Base-by-base conservation (phyloP, 1,284 basidiomycete genomes). In the Pyrrhoderma lamaoense region DNA sequence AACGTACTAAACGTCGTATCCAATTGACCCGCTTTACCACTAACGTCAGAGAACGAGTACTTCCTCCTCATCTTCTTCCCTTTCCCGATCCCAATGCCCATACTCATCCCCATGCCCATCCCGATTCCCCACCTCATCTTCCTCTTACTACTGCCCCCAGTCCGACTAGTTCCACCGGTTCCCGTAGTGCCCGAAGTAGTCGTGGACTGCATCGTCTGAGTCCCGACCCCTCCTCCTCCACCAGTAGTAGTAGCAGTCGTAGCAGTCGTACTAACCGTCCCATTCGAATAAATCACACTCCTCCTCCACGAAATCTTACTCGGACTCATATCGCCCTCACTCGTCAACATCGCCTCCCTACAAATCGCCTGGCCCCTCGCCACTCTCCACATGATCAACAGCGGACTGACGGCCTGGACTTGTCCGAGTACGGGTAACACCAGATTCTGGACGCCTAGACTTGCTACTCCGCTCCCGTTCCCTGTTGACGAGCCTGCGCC, bases 371-470 rank as follows among this genome's bases (percentile, higher is more conserved):
- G 55, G 3, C 55, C n/a, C 3, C 48, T 47, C n/a, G 55, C 55
- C 18, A 56, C 55, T 37, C 55, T 47, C 46, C 50, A 47, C 52
- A 56, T 56, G 45, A 56, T 56, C 25, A 56, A 40, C 21, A 54
- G 21, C 22, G 55, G 55, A 25, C 48, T 51, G 9, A 56, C 23
- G n/a, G 68, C 69, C 59, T 70, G 69, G 21, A 69, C 51, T 52
- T 70, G 68, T 1, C 67, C 67, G 3, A 70, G 58, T 36, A 66
- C 53, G 0, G 69, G 69, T 0, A 70, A 58, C 9, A 70, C 56
- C 3, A 62, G 61, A 42, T 64, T 65, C 51, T 67, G 67, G 14
- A 65, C 34, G 0, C 27, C 27, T 11, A 31, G 11, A 11, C 27
- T 31, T 11, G 42, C 1, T 31, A 16, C 21, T 38, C 27, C 11